phyloP scores from a whole-genome alignment of 306 rosid genomes.

The Leucaena leucocephala region DNA sequence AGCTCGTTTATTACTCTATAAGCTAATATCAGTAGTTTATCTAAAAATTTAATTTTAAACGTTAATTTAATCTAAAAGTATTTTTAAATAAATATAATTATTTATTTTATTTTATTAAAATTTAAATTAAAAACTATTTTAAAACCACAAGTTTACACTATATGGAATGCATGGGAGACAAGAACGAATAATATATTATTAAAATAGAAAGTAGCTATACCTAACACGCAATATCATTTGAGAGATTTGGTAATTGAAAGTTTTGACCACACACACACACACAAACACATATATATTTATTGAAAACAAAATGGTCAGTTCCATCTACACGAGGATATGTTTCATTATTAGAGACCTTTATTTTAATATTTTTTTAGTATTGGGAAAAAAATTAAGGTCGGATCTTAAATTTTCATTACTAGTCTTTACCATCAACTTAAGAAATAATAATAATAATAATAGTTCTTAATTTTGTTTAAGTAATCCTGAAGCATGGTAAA shows the following conservation, averaged over 20 bases:
- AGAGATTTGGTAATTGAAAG: background rate
- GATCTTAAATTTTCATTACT: background rate
- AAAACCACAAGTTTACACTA: no score
- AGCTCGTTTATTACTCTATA: no score
- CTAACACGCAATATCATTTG: constrained; percentile 34
- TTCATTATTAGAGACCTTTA: background rate
- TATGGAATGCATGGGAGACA: constrained; percentile 16
- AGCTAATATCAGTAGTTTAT: no score
- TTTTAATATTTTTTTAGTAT: background rate
- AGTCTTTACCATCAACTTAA: no score
- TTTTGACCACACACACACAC: no score
- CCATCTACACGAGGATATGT: no score
- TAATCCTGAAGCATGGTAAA: background rate
- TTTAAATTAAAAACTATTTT: no score
- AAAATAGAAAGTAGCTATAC: background rate
- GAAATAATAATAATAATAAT: no score
- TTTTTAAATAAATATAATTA: no score
- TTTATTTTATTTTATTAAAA: no score
- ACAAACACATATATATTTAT: background rate
- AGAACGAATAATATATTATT: constrained; percentile 19
- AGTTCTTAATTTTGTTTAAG: background rate
- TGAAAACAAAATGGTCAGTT: background rate
- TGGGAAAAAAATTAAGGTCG: background rate
- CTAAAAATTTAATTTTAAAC: no score
- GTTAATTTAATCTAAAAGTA: no score